Evolutionary conservation across 176 grass and related monocot genomes (phyloP), one percentile per base, ranked within the genome.

Genomic region (Cenchrus americanus): DNA sequence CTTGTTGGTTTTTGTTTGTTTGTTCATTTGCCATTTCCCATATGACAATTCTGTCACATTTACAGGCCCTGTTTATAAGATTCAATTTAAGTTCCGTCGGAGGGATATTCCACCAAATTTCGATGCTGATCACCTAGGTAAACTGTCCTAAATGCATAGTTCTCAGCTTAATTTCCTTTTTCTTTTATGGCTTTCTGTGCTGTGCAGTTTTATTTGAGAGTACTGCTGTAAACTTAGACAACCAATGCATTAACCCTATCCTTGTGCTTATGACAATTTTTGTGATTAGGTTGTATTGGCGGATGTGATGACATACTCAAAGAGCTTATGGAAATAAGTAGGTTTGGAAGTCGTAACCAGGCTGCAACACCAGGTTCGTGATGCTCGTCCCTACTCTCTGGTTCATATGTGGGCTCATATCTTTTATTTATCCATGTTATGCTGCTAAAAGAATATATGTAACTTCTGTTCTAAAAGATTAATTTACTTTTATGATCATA

Each of bases 21-120:
- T 68, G 23, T 75, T 26, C 19, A 49, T 76, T 80, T 88, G 9
- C 18, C 48, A 77, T 69, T 62, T 64, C 37, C n/a, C 53, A 85
- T 66, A 34, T 51, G 57, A 49, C 34, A 78, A 86, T 18, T 82
- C 64, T 34, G 61, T 61, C 58, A 66, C 40, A 81, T 72, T 83
- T 80, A 51, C 80, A 93, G 91, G 96, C 53, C 89, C 89, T 62
- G 87, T 98, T 80, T 90, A 79, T 71, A 88, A 88, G 85, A 84
- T 98, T 87, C 93, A 90, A 41, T 95, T 98, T 76, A 98, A 95
- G 80, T 98, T 98, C 75, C 83, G 70, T 22, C 82, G 85, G 81
- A 59, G 89, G 78, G 96, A 98, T 86, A 98, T 98, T 87, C 96
- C 96, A 84, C 91, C 91, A 84, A 93, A 89, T 88, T 98, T 88